Base-by-base conservation (phyloP, 225 moss, liverwort and hornwort genomes). In the Straminergon stramineum region DNA sequence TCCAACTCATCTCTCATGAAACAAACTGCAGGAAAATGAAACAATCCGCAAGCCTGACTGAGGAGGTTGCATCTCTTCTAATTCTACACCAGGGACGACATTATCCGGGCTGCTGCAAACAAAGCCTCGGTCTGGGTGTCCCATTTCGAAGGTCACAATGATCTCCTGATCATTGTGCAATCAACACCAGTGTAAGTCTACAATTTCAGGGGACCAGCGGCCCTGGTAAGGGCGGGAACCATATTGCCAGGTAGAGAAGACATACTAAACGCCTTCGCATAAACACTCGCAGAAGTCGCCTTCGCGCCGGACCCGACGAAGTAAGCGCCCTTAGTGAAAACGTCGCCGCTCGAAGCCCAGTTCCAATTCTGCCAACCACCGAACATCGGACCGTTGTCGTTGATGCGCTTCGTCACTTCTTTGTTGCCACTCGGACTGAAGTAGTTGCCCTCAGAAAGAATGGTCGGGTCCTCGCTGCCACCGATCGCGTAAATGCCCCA, bases 401-500 rank as follows among this genome's bases (percentile, higher is more conserved):
- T 41, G 87, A 93, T 92, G 52, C 86, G 93, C 86, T 93, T 93
- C 35, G 92, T 93, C 63, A 93, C 91, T 83, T 91, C 89, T 37
- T 82, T 87, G 10, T 45, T 83, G 19, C 81, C 87, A 26, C 84
- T 80, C 2, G 93, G 90, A 14, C 64, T 62, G 92, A 93, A 94
- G 19, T 89, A 55, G 84, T 95, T 95, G 53, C 92, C 95, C 86
- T 95, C 82, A 23, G 94, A 94, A 82, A 92, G 81, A 75, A 95
- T 94, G 0, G 92, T 95, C 60, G 95, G 93, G 12, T 89, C 87
- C 85, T 93, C 89, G 67, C 95, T 95, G n/a, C 95, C 95, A 22
- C 95, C 95, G 85, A 94, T 92, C 11, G 95, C 95, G 48, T 95
- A 95, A 8, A n/a, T 84, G 4, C 16, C 4, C 95, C 94, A 95